Conservation (phyloP, 257 asterid species). For the Plectranthus barbatus region DNA sequence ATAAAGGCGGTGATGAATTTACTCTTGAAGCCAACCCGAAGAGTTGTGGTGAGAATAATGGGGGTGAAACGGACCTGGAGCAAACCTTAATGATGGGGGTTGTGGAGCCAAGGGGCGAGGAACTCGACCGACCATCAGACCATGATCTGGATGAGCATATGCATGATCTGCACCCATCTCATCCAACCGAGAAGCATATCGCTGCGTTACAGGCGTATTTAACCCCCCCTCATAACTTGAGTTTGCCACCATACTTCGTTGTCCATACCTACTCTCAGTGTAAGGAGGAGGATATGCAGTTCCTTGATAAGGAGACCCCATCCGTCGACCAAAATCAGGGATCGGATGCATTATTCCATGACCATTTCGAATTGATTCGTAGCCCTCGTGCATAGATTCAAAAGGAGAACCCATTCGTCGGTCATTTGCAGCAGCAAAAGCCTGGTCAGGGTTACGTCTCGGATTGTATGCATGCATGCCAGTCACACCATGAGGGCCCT, state of each 20-base stretch:
- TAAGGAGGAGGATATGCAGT: too few species aligned
- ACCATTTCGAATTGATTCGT: background rate
- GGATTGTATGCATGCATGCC: conserved; percentile 17
- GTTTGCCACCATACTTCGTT: background rate
- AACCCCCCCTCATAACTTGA: background rate
- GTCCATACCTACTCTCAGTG: too few species aligned
- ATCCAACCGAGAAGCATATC: too few species aligned
- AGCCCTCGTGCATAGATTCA: too few species aligned
- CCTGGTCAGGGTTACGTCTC: conserved; percentile 25
- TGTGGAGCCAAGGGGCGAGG: conserved; percentile 17
- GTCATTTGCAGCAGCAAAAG: too few species aligned
- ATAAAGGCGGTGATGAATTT: background rate
- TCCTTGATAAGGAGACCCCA: too few species aligned
- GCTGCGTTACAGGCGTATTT: too few species aligned
- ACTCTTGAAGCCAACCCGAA: conserved; percentile 71
- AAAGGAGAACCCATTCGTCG: background rate
- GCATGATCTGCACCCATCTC: conserved; percentile 15
- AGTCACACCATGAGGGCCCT: too few species aligned
- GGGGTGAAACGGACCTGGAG: conserved; percentile 39
- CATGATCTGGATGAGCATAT: background rate
- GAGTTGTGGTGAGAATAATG: conserved; percentile 27
- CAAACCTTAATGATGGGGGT: conserved; percentile 34
- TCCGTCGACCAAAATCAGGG: too few species aligned
- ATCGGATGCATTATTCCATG: too few species aligned
- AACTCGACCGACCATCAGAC: background rate